phyloP scores from a whole-genome alignment of 2,329 filamentous ascomycete genomes.

The Penicillium italicum region DNA sequence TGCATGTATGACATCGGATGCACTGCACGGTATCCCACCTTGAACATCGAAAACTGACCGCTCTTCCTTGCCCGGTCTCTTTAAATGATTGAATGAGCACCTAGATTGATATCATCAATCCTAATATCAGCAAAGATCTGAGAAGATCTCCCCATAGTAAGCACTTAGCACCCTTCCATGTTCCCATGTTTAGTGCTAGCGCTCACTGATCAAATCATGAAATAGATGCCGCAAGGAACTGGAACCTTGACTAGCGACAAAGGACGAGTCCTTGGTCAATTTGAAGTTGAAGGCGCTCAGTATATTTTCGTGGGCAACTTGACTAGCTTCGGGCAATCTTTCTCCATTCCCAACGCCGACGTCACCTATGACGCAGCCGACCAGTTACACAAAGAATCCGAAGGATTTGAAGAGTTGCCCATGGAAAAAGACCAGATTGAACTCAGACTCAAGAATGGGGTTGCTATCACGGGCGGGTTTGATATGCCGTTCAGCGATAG shows the following conservation, averaged over 20 bases:
- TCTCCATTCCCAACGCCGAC: constrained; percentile 7
- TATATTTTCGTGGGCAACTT: constrained; percentile 10
- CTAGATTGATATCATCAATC: background rate
- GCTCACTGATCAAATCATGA: background rate
- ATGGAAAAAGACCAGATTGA: constrained; percentile 8
- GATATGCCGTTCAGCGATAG: constrained; percentile 10
- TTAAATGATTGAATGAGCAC: background rate
- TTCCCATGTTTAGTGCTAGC: background rate
- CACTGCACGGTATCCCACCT: background rate
- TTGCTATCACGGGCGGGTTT: constrained; percentile 7
- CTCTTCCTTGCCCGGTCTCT: background rate
- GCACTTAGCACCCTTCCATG: background rate
- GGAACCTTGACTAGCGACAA: constrained; percentile 9
- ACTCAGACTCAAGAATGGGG: constrained; percentile 6
- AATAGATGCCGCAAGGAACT: constrained; percentile 7
- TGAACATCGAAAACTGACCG: background rate
- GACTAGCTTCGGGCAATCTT: constrained; percentile 2
- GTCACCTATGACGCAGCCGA: constrained; percentile 8
- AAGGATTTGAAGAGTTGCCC: constrained; percentile 6
- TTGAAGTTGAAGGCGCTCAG: constrained; percentile 5
- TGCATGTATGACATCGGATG: constrained; percentile 11
- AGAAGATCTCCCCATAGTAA: background rate
- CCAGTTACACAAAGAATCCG: constrained; percentile 1
- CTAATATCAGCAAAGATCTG: background rate
- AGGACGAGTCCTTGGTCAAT: constrained; percentile 11